Evolutionary conservation across 2,329 filamentous ascomycete species (phyloP), one percentile per base, ranked within the genome.

Genomic region (Pseudogymnoascus sp.): DNA sequence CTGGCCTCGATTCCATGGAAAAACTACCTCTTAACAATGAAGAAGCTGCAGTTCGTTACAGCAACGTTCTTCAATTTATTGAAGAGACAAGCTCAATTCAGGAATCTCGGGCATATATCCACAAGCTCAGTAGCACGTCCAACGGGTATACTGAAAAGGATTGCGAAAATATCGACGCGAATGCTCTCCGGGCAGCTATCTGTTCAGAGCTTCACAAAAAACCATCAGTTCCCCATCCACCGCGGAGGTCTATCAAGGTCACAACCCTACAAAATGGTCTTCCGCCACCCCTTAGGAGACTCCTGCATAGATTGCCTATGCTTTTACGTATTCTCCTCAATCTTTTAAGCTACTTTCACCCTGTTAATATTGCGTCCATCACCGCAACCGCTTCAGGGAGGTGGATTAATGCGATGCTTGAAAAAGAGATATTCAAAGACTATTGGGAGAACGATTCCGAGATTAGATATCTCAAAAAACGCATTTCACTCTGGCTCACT

Each of bases 271-370:
- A 77, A 58, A 77, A 77, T 33, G 69, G 77, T 10, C 73, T 72
- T 2, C 71, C 75, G 52, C 77, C 77, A 2, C 70, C 72, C 7
- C 65, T 79, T 26, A 74, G 76, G 55, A 68, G 68, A 10, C 79
- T 81, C 63, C 59, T 81, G 21, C 80, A 82, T 68, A 74, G 80
- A 8, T 68, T 82, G 4, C 80, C 80, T 0, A 75, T 82, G 61
- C 72, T 82, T 2, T 74, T 79, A 6, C 75, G 80, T 14, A 65
- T 80, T 0, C 74, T 81, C 5, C 74, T 83, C 0, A 77, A 74
- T 23, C 77, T 79, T 0, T 69, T 83, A 3, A 77, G 76, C 64
- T 81, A 83, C 65, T 81, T 83, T 63, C 81, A 83, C 64, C 77
- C 80, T 0, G 75, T 83, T 59, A 73, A 71, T 43, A 78, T 83